Percentiles rank a stretch among this genome's conserved stretches.
phyloP scores from a whole-genome alignment of 768 basidiomycete species.

The Phallus indusiatus region DNA sequence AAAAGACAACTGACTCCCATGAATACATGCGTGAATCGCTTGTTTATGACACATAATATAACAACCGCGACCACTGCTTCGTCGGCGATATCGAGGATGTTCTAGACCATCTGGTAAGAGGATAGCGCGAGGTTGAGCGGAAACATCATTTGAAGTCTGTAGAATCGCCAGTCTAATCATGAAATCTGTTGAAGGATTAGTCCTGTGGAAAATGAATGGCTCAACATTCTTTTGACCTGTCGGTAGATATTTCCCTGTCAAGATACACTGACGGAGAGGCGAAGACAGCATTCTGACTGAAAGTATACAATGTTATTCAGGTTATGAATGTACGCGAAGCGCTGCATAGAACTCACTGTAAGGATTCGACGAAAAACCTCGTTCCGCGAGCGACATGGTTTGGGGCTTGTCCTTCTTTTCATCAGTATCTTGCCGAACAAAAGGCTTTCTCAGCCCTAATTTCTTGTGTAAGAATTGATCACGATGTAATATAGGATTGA shows the following conservation, averaged over 20 bases:
- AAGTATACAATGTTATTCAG: no score
- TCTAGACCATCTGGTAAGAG: slow-evolving; percentile 55
- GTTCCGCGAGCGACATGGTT: slow-evolving; percentile 61
- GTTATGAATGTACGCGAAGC: no score
- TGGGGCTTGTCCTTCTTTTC: slow-evolving; percentile 29
- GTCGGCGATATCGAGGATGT: slow-evolving; percentile 48
- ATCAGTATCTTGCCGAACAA: slow-evolving; percentile 25
- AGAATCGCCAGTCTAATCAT: slow-evolving; percentile 44
- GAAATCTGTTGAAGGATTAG: slow-evolving; percentile 40
- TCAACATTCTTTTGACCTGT: slow-evolving; percentile 36
- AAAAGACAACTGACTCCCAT: slow-evolving; percentile 22
- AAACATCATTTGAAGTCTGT: slow-evolving; percentile 10
- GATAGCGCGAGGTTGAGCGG: slow-evolving; percentile 20
- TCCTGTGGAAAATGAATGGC: background rate
- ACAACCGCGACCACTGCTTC: slow-evolving; percentile 33
- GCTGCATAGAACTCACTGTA: slow-evolving; percentile 48
- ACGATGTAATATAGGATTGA: slow-evolving; percentile 47
- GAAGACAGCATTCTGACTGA: slow-evolving; percentile 68
- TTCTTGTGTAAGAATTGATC: slow-evolving; percentile 44
- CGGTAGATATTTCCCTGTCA: slow-evolving; percentile 45
- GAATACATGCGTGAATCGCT: slow-evolving; percentile 30
- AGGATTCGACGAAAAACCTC: slow-evolving; percentile 63
- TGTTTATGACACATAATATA: slow-evolving; percentile 58
- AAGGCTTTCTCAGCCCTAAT: slow-evolving; percentile 41
- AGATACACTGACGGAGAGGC: slow-evolving; percentile 47